phyloP scores from a whole-genome alignment of 306 rosid species.

The Chamaecrista fasciculata region DNA sequence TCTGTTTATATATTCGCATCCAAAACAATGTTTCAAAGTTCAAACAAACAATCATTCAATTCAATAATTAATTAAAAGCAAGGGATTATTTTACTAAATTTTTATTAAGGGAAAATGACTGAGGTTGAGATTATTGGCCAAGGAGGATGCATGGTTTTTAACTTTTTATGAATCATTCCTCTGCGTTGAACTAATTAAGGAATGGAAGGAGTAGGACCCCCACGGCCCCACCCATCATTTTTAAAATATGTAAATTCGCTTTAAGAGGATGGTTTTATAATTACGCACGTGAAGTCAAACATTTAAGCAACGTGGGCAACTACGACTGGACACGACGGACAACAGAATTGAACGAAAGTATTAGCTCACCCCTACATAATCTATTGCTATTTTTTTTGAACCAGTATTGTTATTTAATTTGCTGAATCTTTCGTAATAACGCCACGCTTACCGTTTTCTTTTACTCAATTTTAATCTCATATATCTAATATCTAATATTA shows the following conservation, averaged over 20 bases:
- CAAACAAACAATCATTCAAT: neutral
- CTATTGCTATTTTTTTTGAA: no score
- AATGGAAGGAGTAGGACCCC: no score
- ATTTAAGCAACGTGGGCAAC: conserved; percentile 32
- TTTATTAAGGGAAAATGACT: neutral
- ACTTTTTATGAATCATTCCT: no score
- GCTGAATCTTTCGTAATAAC: no score
- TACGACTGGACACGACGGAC: neutral
- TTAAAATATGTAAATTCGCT: no score
- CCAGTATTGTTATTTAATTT: no score
- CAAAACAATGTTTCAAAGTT: conserved; percentile 11
- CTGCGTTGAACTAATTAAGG: no score
- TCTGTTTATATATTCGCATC: conserved; percentile 25
- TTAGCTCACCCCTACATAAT: no score
- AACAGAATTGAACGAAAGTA: conserved; percentile 6
- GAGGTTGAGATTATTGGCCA: conserved; percentile 27
- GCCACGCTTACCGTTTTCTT: no score
- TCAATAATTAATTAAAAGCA: neutral
- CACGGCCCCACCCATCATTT: no score
- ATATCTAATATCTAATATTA: no score
- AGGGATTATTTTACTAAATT: neutral
- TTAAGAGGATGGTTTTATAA: neutral
- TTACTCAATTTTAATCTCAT: no score
- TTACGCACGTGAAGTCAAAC: conserved; percentile 28
- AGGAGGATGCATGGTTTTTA: conserved; percentile 30